Base-by-base conservation (phyloP, 495 filamentous ascomycete species). In the Clavariopsis aquatica region DNA sequence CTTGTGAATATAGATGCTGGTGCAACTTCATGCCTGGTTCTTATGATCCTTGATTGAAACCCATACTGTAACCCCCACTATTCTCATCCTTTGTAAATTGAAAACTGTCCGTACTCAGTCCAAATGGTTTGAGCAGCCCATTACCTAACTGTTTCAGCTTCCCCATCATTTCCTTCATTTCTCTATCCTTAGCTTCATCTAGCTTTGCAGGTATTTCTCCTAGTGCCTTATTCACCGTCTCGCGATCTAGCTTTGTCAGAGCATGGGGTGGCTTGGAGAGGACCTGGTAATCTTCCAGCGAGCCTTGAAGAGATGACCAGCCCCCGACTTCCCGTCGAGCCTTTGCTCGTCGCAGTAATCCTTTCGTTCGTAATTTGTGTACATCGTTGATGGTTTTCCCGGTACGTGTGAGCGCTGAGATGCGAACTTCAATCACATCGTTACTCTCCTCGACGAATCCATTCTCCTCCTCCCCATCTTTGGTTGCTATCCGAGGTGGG, bases 111-210 rank as follows among this genome's bases (percentile, higher is more conserved):
- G 93, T 97, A 27, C 86, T 92, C 57, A 98, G 77, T 19, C 93
- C 93, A 78, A 97, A 98, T 0, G 93, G 93, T 71, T 89, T 96
- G 38, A 98, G 77, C 45, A 98, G 81, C 1, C 91, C 90, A 77
- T 98, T 96, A 1, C 93, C 93, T 57, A 98, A 80, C 81, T 91
- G 86, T 76, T 96, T 97, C 76, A 98, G 76, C 77, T 97, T 97
- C 24, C 87, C 89, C 90, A 96, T 92, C 90, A 97, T 96, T 75
- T 98, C 93, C 7, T 80, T 85, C 82, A 92, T 91, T 76, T 98
- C 94, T 70, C 81, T 87, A 69, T 94, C 87, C 75, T 88, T 87
- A 2, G 92, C 92, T 34, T 82, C 81, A 47, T 91, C 88, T 43
- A 91, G 84, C 64, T 80, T 81, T 23, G 79, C 76, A 1, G 89